These are phyloP conservation scores for Clavariopsis aquatica DNA, from an alignment of 495 filamentous ascomycete species.

Conservation along the genomic window DNA sequence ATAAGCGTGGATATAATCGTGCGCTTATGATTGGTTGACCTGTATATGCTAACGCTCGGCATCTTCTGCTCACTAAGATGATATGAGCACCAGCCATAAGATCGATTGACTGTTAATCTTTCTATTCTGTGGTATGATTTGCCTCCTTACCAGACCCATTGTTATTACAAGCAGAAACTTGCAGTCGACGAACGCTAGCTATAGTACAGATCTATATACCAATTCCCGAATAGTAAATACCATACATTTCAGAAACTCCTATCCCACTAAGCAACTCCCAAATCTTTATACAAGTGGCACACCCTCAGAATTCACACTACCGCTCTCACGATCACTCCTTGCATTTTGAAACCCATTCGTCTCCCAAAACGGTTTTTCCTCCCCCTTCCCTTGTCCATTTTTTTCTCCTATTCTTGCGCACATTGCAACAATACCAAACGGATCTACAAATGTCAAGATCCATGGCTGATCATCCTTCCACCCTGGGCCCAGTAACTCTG, in stretches of 20 bases:
- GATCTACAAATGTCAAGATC: background rate
- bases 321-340: too few species aligned
- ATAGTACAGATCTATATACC: too few species aligned
- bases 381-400: background rate
- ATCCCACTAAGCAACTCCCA: background rate
- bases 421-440: background rate
- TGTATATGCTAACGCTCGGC: too few species aligned
- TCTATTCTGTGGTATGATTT: too few species aligned
- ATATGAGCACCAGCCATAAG: too few species aligned
- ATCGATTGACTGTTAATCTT: too few species aligned
- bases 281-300: background rate
- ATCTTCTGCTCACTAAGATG: too few species aligned
- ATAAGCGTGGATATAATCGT: background rate
- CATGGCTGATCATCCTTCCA: slow-evolving; percentile 8
- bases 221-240: too few species aligned
- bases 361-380: background rate
- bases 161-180: too few species aligned
- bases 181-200: too few species aligned
- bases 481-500: slow-evolving; percentile 57
- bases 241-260: too few species aligned
- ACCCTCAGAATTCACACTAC: background rate
- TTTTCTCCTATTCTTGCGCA: background rate
- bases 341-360: background rate
- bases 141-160: too few species aligned
- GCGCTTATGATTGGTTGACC: background rate